These are phyloP conservation scores for Nothophoma quercina DNA, from an alignment of 2,329 filamentous ascomycete species.

Conservation along the genomic window DNA sequence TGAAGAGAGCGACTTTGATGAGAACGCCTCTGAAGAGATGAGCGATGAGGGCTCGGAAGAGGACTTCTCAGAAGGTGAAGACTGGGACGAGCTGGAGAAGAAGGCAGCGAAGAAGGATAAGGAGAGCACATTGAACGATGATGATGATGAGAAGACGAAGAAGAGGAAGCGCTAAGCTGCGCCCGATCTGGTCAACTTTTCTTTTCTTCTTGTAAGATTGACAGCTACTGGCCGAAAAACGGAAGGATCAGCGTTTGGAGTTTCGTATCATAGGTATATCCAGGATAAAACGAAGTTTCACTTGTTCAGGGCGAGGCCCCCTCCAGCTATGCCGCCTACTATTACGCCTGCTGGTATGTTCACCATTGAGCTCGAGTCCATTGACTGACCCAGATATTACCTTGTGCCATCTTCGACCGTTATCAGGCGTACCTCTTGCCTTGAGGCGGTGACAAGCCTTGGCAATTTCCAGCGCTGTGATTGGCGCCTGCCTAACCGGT, in stretches of 20 bases:
- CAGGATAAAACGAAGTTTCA: neutral
- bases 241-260: slow-evolving; percentile 14
- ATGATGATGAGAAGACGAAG: slow-evolving; percentile 65
- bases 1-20: slow-evolving; percentile 92
- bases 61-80: slow-evolving; percentile 71
- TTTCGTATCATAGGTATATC: slow-evolving; percentile 6
- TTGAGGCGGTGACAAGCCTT: neutral
- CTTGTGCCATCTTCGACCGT: neutral
- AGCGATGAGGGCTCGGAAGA: slow-evolving; percentile 67
- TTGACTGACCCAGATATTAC: no score
- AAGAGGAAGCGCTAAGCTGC: slow-evolving; percentile 68
- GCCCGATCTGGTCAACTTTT: neutral
- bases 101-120: slow-evolving; percentile 75
- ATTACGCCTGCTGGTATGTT: no score
- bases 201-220: slow-evolving; percentile 16
- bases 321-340: no score
- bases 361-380: no score
- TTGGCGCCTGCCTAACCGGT: slow-evolving; percentile 11
- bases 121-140: slow-evolving; percentile 62
- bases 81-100: slow-evolving; percentile 93
- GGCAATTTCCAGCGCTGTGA: neutral
- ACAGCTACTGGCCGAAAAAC: neutral
- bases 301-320: neutral
- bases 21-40: slow-evolving; percentile 83
- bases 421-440: neutral